These are phyloP conservation scores for Corylus avellana DNA, from an alignment of 306 rosid genomes.

Conservation along the genomic window DNA sequence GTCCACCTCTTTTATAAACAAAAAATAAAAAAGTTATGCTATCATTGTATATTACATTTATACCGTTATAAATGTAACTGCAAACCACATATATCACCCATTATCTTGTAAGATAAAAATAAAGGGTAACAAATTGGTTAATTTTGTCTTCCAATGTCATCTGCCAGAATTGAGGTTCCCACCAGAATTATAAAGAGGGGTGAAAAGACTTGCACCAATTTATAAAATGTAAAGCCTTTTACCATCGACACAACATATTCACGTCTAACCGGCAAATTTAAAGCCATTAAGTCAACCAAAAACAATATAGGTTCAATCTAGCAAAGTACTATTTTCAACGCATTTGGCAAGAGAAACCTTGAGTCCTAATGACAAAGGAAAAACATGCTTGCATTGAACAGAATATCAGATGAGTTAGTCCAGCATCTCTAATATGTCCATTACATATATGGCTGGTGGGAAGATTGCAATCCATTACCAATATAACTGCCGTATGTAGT, in stretches of 20 bases:
- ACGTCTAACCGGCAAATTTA: not conserved
- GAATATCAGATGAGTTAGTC: slow-evolving; percentile 12
- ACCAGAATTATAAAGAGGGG: not conserved
- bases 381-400: slow-evolving; percentile 2
- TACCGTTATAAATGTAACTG: too few relatives aligned
- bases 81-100: not conserved
- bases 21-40: too few relatives aligned
- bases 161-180: not conserved
- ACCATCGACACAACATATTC: not conserved
- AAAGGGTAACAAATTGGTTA: not conserved
- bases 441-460: slow-evolving; percentile 62
- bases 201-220: too few relatives aligned
- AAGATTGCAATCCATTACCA: slow-evolving; percentile 55
- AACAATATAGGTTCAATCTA: not conserved
- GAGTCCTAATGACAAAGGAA: not conserved
- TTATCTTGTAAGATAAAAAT: not conserved
- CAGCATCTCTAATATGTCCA: slow-evolving; percentile 8
- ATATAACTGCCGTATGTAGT: slow-evolving; percentile 51
- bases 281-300: not conserved
- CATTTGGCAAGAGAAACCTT: slow-evolving; percentile 11
- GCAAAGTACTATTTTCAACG: not conserved
- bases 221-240: not conserved
- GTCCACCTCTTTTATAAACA: too few relatives aligned
- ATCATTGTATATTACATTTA: too few relatives aligned
- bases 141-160: not conserved